phyloP scores from a whole-genome alignment of 805 yeast species.

The Yarrowia sp. region DNA sequence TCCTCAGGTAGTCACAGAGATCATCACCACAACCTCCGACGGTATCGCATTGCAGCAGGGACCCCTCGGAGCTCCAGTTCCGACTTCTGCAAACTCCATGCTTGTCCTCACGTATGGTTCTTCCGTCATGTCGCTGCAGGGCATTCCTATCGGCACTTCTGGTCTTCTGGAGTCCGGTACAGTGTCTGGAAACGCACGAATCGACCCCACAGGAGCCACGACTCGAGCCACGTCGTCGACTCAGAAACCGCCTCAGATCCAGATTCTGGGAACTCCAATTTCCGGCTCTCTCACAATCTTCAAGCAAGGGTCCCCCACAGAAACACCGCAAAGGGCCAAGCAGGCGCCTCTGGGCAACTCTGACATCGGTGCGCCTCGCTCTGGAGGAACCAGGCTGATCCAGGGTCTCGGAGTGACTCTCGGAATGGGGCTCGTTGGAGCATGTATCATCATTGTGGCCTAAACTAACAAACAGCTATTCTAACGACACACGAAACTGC shows the following conservation, averaged over 20 bases:
- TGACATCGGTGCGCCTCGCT: constrained; percentile 11
- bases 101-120: constrained; percentile 14
- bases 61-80: constrained; percentile 1
- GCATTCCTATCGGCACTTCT: constrained; percentile 15
- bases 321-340: not conserved
- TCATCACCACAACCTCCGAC: constrained; percentile 16
- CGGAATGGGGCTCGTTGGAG: constrained; percentile 8
- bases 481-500: not conserved
- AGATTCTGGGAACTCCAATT: constrained; percentile 15
- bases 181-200: constrained; percentile 26
- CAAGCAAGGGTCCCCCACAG: constrained; percentile 25
- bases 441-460: not conserved
- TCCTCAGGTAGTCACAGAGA: not conserved
- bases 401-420: constrained; percentile 7
- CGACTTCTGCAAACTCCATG: constrained; percentile 7
- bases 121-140: constrained; percentile 27
- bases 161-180: constrained; percentile 3
- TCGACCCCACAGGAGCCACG: constrained; percentile 28
- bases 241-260: constrained; percentile 19
- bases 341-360: constrained; percentile 16
- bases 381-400: not conserved
- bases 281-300: constrained; percentile 27
- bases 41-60: not conserved
- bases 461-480: constrained; percentile 5
- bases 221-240: constrained; percentile 5